A percentile compares a stretch with the other conserved stretches of the same genome.
Conservation (phyloP, 257 asterid species). For the Gynochthodes officinalis region DNA sequence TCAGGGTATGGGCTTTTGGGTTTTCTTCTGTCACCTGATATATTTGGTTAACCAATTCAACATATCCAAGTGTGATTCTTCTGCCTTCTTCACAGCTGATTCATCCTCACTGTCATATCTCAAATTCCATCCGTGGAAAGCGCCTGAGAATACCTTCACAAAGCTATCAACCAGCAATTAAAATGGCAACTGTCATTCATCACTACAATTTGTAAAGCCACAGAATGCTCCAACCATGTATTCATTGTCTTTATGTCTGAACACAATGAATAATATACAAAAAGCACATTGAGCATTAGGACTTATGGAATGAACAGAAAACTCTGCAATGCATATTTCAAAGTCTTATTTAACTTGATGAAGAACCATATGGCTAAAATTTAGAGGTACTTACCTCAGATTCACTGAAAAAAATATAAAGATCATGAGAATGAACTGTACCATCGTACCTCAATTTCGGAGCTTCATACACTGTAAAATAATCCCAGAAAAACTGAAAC, state of each 20-base stretch:
- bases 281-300: no score
- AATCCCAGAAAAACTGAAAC: not conserved
- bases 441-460: slow-evolving; percentile 48
- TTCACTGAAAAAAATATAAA: not conserved
- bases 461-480: slow-evolving; percentile 54
- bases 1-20: no score
- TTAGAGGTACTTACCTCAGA: slow-evolving; percentile 28
- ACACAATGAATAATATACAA: no score
- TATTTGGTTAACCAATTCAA: slow-evolving; percentile 61
- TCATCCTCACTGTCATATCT: slow-evolving; percentile 45
- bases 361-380: not conserved
- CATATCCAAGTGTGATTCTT: slow-evolving; percentile 55
- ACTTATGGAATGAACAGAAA: no score
- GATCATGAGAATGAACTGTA: not conserved
- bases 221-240: not conserved
- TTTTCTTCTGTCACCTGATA: no score
- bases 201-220: not conserved
- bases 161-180: slow-evolving; percentile 51
- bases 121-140: slow-evolving; percentile 57
- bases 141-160: slow-evolving; percentile 62
- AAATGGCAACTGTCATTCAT: not conserved
- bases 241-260: not conserved
- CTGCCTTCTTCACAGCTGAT: slow-evolving; percentile 43
- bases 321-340: no score
- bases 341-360: not conserved